Conservation (phyloP, 495 filamentous ascomycete genomes). For the Hypoxylon fuscum region DNA sequence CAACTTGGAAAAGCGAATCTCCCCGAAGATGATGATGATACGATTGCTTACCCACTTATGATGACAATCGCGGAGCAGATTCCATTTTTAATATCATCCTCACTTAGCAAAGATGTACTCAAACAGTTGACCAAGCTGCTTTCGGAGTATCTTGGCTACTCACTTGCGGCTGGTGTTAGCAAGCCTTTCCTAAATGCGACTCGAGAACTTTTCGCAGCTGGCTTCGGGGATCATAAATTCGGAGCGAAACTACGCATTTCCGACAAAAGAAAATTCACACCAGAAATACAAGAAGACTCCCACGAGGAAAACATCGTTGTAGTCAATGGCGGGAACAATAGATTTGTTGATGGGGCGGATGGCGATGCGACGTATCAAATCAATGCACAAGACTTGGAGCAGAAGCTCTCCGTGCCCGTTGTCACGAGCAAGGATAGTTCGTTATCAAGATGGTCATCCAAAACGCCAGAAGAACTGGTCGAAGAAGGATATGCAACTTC, state of each 20-base stretch:
- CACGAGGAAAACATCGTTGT: not conserved
- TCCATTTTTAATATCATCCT: constrained; percentile 68
- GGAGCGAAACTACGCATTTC: constrained; percentile 24
- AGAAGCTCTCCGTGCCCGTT: constrained; percentile 46
- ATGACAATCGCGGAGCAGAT: constrained; percentile 79
- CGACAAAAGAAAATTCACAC: constrained; percentile 8
- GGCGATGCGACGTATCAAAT: constrained; percentile 12
- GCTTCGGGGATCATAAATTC: constrained; percentile 32
- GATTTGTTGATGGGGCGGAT: not conserved
- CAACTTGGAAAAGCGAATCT: constrained; percentile 38
- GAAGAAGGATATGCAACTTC: constrained; percentile 74
- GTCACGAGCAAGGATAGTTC: constrained; percentile 62
- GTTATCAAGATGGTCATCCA: constrained; percentile 73
- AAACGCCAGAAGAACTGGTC: constrained; percentile 76
- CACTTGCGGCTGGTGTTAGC: constrained; percentile 33
- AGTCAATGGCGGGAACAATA: not conserved
- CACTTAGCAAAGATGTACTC: constrained; percentile 24
- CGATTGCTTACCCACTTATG: constrained; percentile 61
- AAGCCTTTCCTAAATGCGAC: constrained; percentile 28
- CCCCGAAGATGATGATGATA: constrained; percentile 30
- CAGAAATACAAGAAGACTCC: not conserved
- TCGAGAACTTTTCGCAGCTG: constrained; percentile 24
- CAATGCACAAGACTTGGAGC: constrained; percentile 42
- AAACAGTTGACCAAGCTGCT: constrained; percentile 36
- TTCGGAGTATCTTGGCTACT: constrained; percentile 36